These are phyloP conservation scores for Sphaerulina musiva DNA, from an alignment of 2,329 filamentous ascomycete species.

Conservation along the genomic window DNA sequence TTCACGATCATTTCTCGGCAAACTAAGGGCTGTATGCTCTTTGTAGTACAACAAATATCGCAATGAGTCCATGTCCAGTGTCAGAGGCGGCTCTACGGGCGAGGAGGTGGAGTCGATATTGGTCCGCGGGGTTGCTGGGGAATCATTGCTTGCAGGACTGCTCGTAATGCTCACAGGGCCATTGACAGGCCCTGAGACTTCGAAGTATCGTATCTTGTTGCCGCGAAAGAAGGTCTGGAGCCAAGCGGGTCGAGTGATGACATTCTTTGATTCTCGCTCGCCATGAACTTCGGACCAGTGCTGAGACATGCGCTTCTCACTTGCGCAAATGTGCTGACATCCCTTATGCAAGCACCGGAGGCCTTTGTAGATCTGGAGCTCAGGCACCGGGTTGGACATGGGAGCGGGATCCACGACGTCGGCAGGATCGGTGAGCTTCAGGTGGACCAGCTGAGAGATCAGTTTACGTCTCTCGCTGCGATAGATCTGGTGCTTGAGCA, in stretches of 20 bases:
- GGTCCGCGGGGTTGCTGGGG: not conserved
- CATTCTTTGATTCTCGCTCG: constrained; percentile 17
- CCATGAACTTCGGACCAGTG: constrained; percentile 18
- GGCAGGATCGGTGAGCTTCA: constrained; percentile 13
- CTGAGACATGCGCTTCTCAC: constrained; percentile 18
- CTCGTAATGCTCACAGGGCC: constrained; percentile 1
- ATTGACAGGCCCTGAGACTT: constrained; percentile 12
- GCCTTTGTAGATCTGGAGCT: constrained; percentile 14
- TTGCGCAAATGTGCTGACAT: constrained; percentile 17
- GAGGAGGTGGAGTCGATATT: not conserved
- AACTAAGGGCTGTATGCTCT: constrained; percentile 2
- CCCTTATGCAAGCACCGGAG: constrained; percentile 7
- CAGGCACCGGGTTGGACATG: constrained; percentile 10
- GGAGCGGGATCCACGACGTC: constrained; percentile 8
- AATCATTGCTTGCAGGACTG: constrained; percentile 3
- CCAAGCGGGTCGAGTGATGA: constrained; percentile 14
- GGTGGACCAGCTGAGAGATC: constrained; percentile 10
- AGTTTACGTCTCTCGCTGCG: constrained; percentile 15
- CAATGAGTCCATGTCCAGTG: constrained; percentile 12
- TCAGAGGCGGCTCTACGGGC: not conserved
- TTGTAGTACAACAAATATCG: constrained; percentile 11
- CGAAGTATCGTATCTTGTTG: constrained; percentile 21
- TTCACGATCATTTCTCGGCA: constrained; percentile 6
- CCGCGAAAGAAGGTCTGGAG: constrained; percentile 22
- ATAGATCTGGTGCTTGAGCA: constrained; percentile 18